A percentile compares a stretch with the other conserved stretches of the same genome.
Evolutionary conservation across 495 filamentous ascomycete genomes (phyloP).

Genomic region (Bathelium albidoporum): DNA sequence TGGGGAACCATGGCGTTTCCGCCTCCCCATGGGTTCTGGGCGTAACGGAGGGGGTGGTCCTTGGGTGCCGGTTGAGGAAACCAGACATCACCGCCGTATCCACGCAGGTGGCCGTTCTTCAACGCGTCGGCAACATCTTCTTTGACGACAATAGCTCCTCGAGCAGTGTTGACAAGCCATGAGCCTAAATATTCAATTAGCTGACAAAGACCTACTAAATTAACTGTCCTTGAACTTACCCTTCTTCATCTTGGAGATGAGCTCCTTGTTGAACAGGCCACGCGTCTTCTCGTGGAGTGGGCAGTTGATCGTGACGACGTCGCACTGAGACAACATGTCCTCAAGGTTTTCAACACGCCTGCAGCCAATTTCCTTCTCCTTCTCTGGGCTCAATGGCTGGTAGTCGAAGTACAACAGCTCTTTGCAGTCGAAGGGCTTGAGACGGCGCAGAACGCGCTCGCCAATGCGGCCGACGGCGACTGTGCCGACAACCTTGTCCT

Average conservation of each 20-base stretch:
- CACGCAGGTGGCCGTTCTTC: conserved; percentile 84
- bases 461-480: conserved; percentile 96
- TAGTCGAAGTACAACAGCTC: conserved; percentile 99
- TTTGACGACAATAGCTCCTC: conserved; percentile 98
- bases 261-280: conserved; percentile 98
- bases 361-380: conserved; percentile 94
- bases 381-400: conserved; percentile 78
- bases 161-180: conserved; percentile 97
- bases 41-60: conserved; percentile 88
- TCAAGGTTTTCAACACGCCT: conserved; percentile 77
- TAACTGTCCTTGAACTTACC: conserved; percentile 37
- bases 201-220: neutral
- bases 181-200: conserved; percentile 43
- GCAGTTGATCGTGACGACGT: conserved; percentile 99
- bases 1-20: conserved; percentile 98
- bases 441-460: conserved; percentile 89
- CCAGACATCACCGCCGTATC: conserved; percentile 95
- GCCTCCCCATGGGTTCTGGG: conserved; percentile 78
- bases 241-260: conserved; percentile 98
- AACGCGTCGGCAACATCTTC: conserved; percentile 95
- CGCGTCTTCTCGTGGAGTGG: conserved; percentile 95
- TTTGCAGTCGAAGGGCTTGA: conserved; percentile 98
- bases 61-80: conserved; percentile 88
- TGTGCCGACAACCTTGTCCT: conserved; percentile 95
- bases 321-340: conserved; percentile 92